Evolutionary conservation across 441 rosid species (phyloP), one percentile per base, ranked within the genome.

Genomic region (Brassica balearica): DNA sequence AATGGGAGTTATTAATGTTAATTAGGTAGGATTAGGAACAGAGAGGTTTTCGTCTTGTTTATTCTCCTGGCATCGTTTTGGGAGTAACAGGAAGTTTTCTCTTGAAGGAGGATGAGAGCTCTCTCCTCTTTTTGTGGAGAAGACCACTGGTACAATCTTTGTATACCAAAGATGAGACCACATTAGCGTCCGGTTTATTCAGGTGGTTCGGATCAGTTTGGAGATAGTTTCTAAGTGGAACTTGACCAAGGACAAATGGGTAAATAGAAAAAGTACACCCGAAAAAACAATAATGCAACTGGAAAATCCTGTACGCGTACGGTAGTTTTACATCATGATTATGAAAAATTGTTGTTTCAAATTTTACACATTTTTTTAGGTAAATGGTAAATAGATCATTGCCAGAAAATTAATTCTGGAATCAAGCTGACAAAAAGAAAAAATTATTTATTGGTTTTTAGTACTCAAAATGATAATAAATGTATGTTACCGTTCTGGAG

Each of bases 1-100:
- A 59, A 59, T 43, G 68, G 20, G 41, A 27, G 64, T 58, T 32
- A n/a, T 22, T 62, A 23, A 59, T 70, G 75, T 43, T 46, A 32
- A 6, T 27, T 73, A 73, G 71, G 78, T 34, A 61, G 92, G 91
- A 64, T 29, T 6, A 29, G 34, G 36, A 36, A 85, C 89, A 53
- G 81, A 80, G 14, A 88, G 90, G 81, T 86, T 86, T 69, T 86
- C 87, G 23, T 93, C 92, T 68, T 84, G 84, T 86, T 82, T 91
- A 48, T 86, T 82, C 88, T 88, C 93, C 81, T 84, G 87, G 77
- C 92, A 89, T 84, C 83, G 86, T 83, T 87, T 89, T 5, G 90
- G 89, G 78, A 86, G 78, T 71, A 88, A 93, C 75, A 43, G 4
- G 12, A 46, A 46, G 55, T 46, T 3, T 9, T 41, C 4, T 41